These are phyloP conservation scores for Cadophora sp. DNA, from an alignment of 2,329 filamentous ascomycete genomes.

Conservation along the genomic window DNA sequence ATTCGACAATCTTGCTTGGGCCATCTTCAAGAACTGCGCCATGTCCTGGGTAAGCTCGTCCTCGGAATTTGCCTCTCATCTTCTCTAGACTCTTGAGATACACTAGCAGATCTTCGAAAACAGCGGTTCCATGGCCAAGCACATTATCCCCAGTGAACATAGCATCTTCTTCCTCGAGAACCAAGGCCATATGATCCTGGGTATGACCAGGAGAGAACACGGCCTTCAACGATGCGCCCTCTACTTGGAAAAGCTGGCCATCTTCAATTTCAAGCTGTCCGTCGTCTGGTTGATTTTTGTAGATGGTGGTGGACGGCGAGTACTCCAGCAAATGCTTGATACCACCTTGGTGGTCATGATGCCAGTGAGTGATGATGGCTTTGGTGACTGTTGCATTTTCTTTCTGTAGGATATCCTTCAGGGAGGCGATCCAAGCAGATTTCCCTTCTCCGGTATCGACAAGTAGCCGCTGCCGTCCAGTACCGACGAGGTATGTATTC, in stretches of 20 bases:
- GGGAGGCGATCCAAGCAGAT: constrained; percentile 71
- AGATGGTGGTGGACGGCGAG: constrained; percentile 67
- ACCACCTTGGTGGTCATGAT: constrained; percentile 83
- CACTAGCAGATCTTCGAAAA: constrained; percentile 76
- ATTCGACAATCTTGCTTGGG: constrained; percentile 75
- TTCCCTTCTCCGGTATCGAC: constrained; percentile 87
- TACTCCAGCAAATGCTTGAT: constrained; percentile 70
- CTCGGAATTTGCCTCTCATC: constrained; percentile 71
- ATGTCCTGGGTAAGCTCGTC: constrained; percentile 86
- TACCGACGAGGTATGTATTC: constrained; percentile 93
- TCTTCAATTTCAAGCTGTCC: constrained; percentile 62
- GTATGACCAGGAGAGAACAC: constrained; percentile 78
- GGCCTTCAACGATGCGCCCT: constrained; percentile 72
- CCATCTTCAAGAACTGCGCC: constrained; percentile 80
- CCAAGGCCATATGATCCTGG: constrained; percentile 79
- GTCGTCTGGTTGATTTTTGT: constrained; percentile 67
- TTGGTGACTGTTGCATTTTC: constrained; percentile 74
- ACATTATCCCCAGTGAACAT: constrained; percentile 93
- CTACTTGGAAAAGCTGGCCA: constrained; percentile 58
- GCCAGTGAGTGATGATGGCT: constrained; percentile 89
- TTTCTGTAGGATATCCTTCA: constrained; percentile 68
- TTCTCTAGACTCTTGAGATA: constrained; percentile 74
- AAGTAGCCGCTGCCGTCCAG: constrained; percentile 74
- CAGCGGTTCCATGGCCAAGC: constrained; percentile 83
- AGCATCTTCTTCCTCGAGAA: constrained; percentile 78